Percentiles rank a stretch among this genome's conserved stretches.
Conservation (phyloP, 495 filamentous ascomycete genomes). For the Penicillium ucsense region DNA sequence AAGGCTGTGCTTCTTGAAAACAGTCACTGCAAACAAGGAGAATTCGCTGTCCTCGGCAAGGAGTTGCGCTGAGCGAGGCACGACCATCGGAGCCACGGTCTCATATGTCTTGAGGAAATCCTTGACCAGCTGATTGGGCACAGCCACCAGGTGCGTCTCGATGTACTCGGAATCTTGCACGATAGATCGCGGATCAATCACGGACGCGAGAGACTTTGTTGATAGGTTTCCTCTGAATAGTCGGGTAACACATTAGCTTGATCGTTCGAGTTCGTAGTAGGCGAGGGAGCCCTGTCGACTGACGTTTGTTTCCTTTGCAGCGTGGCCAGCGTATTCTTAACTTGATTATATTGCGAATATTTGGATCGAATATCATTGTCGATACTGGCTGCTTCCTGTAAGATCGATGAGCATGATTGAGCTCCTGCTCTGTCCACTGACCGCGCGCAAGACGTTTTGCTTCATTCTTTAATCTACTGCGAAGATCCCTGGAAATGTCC, state of each 20-base stretch:
- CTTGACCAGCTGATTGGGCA: slow-evolving; percentile 66
- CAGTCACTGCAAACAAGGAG: slow-evolving; percentile 75
- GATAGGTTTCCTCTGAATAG: slow-evolving; percentile 74
- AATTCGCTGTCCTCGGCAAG: slow-evolving; percentile 81
- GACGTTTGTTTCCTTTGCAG: slow-evolving; percentile 84
- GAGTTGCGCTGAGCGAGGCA: slow-evolving; percentile 73
- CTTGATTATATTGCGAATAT: slow-evolving; percentile 82
- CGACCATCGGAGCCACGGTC: slow-evolving; percentile 72
- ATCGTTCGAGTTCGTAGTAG: no score
- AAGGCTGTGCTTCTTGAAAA: slow-evolving; percentile 78
- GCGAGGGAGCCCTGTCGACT: slow-evolving; percentile 4
- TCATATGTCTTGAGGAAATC: slow-evolving; percentile 88
- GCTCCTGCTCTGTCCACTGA: no score
- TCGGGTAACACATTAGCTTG: slow-evolving; percentile 7
- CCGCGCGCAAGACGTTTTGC: no score
- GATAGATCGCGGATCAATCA: slow-evolving; percentile 69
- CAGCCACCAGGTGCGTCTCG: slow-evolving; percentile 85
- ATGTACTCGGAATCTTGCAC: slow-evolving; percentile 91
- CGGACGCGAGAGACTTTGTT: slow-evolving; percentile 80
- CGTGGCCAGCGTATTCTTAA: slow-evolving; percentile 69
- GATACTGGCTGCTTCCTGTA: slow-evolving; percentile 70
- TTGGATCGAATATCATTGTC: slow-evolving; percentile 93
- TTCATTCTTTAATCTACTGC: no score
- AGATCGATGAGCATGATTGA: neutral
- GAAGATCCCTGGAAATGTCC: no score